A percentile compares a stretch with the other conserved stretches of the same genome.
Evolutionary conservation across 257 asterid species (phyloP).

Genomic region (Oldenlandia corymbosa): DNA sequence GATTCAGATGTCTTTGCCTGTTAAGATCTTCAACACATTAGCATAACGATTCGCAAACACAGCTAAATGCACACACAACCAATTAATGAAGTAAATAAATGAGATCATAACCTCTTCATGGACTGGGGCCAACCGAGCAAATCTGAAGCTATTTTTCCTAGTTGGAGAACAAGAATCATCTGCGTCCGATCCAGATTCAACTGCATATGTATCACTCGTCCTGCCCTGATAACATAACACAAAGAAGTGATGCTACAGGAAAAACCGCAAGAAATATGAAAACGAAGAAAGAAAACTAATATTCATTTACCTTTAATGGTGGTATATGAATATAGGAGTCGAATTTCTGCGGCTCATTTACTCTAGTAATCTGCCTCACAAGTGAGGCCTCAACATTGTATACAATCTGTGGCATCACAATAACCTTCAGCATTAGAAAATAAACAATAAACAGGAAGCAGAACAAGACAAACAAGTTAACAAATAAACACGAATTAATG

Average conservation of each 20-base stretch:
- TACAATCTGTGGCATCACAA: conserved; percentile 46
- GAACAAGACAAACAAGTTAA: neutral
- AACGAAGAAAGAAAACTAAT: neutral
- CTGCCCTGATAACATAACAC: conserved; percentile 44
- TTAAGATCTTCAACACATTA: conserved; percentile 9
- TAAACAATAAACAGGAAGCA: neutral
- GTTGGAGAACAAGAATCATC: conserved; percentile 51
- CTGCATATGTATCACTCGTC: conserved; percentile 38
- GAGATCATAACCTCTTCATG: conserved; percentile 65
- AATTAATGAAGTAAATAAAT: neutral
- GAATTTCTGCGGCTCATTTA: conserved; percentile 41
- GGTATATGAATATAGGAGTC: conserved; percentile 33
- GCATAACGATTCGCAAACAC: neutral
- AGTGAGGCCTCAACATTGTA: conserved; percentile 44
- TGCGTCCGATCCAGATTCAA: conserved; percentile 54
- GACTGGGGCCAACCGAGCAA: conserved; percentile 38
- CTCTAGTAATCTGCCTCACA: conserved; percentile 38
- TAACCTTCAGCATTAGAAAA: neutral
- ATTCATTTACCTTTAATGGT: conserved; percentile 43
- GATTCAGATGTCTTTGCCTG: conserved; percentile 62
- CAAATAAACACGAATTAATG: neutral
- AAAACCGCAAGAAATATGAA: neutral
- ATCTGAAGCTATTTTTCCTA: conserved; percentile 32
- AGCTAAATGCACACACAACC: neutral
- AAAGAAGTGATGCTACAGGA: conserved; percentile 2